phyloP scores from a whole-genome alignment of 192 early-diverging fungal genomes.

The Kickxella alabastrina region DNA sequence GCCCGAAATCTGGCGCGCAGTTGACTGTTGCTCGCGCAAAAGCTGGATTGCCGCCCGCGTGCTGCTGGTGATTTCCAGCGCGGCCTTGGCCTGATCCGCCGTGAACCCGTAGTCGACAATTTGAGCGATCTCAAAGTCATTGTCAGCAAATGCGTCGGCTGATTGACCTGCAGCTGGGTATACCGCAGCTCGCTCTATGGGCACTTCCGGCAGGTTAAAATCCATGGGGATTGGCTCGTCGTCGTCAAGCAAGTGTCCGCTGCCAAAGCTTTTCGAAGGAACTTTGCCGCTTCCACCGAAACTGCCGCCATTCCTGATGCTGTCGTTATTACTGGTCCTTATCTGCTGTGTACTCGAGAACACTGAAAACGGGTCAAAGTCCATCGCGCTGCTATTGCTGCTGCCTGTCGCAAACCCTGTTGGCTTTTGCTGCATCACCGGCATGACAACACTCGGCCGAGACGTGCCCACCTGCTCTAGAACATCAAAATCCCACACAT shows the following conservation, averaged over 20 bases:
- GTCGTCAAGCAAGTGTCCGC: constrained; percentile 9
- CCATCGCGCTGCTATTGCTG: constrained; percentile 14
- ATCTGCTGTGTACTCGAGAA: background rate
- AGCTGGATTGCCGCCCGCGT: constrained; percentile 57
- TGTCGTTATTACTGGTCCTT: background rate
- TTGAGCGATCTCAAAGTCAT: constrained; percentile 62
- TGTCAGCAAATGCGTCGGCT: constrained; percentile 20
- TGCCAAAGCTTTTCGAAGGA: background rate
- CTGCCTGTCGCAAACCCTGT: background rate
- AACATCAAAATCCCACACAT: constrained; percentile 48
- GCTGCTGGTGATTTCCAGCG: constrained; percentile 64
- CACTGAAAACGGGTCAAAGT: constrained; percentile 32
- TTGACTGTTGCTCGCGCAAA: constrained; percentile 33
- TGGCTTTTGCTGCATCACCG: constrained; percentile 9
- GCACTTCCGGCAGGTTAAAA: background rate
- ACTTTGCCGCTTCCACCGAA: constrained; percentile 12
- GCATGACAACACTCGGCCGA: constrained; percentile 12
- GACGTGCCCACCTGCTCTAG: constrained; percentile 24
- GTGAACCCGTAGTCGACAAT: constrained; percentile 82
- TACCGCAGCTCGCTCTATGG: too few species aligned
- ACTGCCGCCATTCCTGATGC: background rate
- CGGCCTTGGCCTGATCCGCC: constrained; percentile 57
- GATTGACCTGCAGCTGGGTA: background rate
- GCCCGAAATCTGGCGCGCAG: constrained; percentile 6
- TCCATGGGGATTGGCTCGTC: constrained; percentile 42